phyloP scores from a whole-genome alignment of 345 rosid species.

The Passiflora organensis region DNA sequence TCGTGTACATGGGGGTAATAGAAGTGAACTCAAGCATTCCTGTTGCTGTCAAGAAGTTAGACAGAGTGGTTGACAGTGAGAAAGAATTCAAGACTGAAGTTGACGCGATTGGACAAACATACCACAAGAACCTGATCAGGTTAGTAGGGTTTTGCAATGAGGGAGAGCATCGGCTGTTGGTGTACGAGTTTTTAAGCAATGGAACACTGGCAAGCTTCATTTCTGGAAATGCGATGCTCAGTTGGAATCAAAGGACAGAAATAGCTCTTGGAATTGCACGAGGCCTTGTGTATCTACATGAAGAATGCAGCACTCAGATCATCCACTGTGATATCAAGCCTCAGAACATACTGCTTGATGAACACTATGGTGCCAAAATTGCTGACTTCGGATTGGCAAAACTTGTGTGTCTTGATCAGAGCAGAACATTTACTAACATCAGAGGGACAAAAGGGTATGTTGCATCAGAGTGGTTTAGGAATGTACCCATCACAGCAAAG shows the following conservation, averaged over 20 bases:
- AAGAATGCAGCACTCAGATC: conserved; percentile 30
- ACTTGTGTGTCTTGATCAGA: conserved; percentile 17
- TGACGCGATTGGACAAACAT: conserved; percentile 26
- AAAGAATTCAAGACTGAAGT: too few relatives aligned
- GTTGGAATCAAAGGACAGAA: conserved; percentile 26
- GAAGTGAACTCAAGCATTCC: too few relatives aligned
- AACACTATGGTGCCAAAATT: conserved; percentile 16
- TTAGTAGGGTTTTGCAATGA: conserved; percentile 36
- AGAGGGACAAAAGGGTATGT: conserved; percentile 8
- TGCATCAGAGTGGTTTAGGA: conserved; percentile 3
- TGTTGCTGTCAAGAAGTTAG: too few relatives aligned
- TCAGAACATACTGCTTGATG: conserved; percentile 34
- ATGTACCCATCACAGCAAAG: not conserved
- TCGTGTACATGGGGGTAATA: too few relatives aligned
- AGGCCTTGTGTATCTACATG: conserved; percentile 36
- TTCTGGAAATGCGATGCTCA: conserved; percentile 18
- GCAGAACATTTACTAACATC: not conserved
- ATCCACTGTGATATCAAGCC: conserved; percentile 43
- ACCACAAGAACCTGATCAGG: conserved; percentile 39
- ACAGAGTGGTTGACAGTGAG: too few relatives aligned
- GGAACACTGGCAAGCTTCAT: conserved; percentile 25
- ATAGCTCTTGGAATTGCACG: conserved; percentile 27
- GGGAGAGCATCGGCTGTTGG: conserved; percentile 28
- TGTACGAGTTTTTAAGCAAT: conserved; percentile 34
- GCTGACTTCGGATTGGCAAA: conserved; percentile 40